Conservation (phyloP, 331 rosid species). For the Malus hybrid region DNA sequence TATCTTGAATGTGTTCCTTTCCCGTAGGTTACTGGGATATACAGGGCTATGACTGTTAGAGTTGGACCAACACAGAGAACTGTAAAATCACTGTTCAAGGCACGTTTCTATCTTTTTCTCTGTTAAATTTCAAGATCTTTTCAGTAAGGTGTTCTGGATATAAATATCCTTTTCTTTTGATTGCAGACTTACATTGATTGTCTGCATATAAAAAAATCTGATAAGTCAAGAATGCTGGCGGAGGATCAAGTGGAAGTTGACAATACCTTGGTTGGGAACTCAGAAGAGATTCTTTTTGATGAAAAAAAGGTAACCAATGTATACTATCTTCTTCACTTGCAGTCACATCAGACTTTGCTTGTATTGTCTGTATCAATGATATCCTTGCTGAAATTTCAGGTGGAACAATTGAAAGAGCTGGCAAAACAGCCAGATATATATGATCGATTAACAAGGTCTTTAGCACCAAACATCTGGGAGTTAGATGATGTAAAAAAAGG, state of each 20-base stretch:
- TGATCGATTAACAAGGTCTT: slow-evolving; percentile 74
- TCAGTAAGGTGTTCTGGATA: slow-evolving; percentile 1
- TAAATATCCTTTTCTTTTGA: slow-evolving; percentile 5
- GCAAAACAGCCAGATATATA: slow-evolving; percentile 78
- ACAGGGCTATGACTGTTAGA: slow-evolving; percentile 93
- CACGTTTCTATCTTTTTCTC: slow-evolving; percentile 9
- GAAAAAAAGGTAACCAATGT: slow-evolving; percentile 48
- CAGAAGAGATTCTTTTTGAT: slow-evolving; percentile 46
- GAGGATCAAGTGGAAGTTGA: slow-evolving; percentile 47
- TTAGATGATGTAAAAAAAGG: slow-evolving; percentile 94
- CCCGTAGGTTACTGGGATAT: slow-evolving; percentile 81
- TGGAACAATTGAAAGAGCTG: slow-evolving; percentile 69
- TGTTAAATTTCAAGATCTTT: slow-evolving; percentile 1
- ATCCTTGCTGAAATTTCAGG: slow-evolving; percentile 37
- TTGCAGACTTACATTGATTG: slow-evolving; percentile 90
- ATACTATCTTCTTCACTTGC: not conserved
- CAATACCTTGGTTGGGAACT: slow-evolving; percentile 20
- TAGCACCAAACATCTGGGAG: slow-evolving; percentile 99
- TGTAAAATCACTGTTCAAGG: slow-evolving; percentile 94
- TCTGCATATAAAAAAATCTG: slow-evolving; percentile 83
- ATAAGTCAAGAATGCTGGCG: slow-evolving; percentile 82
- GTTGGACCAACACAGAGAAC: slow-evolving; percentile 94
- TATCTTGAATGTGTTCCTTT: slow-evolving; percentile 9
- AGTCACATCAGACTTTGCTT: slow-evolving; percentile 1
- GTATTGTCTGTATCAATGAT: slow-evolving; percentile 10